These are phyloP conservation scores for Candida sp. DNA, from an alignment of 1,139 yeast species.

Conservation along the genomic window DNA sequence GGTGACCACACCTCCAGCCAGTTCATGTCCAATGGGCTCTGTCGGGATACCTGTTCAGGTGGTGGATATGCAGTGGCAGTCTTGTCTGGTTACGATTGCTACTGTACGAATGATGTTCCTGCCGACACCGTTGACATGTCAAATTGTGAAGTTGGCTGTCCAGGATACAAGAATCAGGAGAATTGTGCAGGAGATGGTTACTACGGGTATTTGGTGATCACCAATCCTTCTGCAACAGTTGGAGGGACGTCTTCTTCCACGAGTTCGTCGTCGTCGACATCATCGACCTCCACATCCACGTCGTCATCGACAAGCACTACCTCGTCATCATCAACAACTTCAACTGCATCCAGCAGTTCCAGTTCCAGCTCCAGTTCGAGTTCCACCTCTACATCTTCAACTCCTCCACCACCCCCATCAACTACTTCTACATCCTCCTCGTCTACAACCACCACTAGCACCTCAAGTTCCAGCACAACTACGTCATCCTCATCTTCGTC, in stretches of 20 bases:
- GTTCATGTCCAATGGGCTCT: conserved; percentile 58
- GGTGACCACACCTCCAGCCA: conserved; percentile 22
- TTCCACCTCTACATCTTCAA: not conserved
- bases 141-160: conserved; percentile 55
- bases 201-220: conserved; percentile 39
- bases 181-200: conserved; percentile 36
- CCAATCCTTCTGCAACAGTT: conserved; percentile 23
- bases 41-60: conserved; percentile 47
- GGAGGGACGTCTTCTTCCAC: conserved; percentile 15
- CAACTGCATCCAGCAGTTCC: conserved; percentile 6
- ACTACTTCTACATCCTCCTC: not conserved
- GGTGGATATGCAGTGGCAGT: conserved; percentile 60
- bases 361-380: conserved; percentile 1
- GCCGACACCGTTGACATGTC: conserved; percentile 30
- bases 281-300: conserved; percentile 11
- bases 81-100: conserved; percentile 55
- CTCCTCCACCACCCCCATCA: not conserved
- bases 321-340: conserved; percentile 12
- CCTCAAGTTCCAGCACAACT: not conserved
- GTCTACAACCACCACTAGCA: conserved; percentile 7
- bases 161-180: conserved; percentile 42
- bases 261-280: not conserved
- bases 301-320: conserved; percentile 9
- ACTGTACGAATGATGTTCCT: conserved; percentile 64
- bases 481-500: conserved; percentile 1